Percentiles rank a stretch among this genome's conserved stretches.
Conservation (phyloP, 2,329 filamentous ascomycete species). For the Plenodomus biglobosus region DNA sequence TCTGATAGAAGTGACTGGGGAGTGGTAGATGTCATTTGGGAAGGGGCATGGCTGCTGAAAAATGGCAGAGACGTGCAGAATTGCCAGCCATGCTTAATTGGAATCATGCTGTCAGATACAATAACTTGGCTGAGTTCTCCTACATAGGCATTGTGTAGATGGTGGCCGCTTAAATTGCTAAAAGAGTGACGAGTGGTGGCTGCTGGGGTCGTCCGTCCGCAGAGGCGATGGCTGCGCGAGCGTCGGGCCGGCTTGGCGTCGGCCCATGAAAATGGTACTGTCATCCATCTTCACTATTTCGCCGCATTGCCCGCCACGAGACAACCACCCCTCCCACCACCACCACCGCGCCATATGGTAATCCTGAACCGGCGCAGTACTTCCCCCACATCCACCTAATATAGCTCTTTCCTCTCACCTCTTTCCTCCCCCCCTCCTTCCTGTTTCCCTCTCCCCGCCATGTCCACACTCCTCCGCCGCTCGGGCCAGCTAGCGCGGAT, state of each 20-base stretch:
- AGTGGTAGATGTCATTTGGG: too few relatives aligned
- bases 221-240: not conserved
- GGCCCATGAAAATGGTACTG: not conserved
- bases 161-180: too few relatives aligned
- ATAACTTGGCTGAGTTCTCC: too few relatives aligned
- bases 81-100: too few relatives aligned
- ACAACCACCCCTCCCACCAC: constrained; percentile 2
- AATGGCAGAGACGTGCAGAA: too few relatives aligned
- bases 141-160: too few relatives aligned
- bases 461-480: constrained; percentile 68
- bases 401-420: constrained; percentile 9
- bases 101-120: too few relatives aligned
- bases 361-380: not conserved
- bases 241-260: not conserved
- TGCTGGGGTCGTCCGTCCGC: not conserved
- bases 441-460: constrained; percentile 47
- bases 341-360: constrained; percentile 19
- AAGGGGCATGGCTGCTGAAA: too few relatives aligned
- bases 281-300: constrained; percentile 13
- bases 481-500: constrained; percentile 66
- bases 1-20: too few relatives aligned
- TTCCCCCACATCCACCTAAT: constrained; percentile 2
- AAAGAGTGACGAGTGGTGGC: too few relatives aligned
- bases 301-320: constrained; percentile 12
- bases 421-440: constrained; percentile 25